Evolutionary conservation across 306 rosid genomes (phyloP).

Genomic region (Mimosa pudica): DNA sequence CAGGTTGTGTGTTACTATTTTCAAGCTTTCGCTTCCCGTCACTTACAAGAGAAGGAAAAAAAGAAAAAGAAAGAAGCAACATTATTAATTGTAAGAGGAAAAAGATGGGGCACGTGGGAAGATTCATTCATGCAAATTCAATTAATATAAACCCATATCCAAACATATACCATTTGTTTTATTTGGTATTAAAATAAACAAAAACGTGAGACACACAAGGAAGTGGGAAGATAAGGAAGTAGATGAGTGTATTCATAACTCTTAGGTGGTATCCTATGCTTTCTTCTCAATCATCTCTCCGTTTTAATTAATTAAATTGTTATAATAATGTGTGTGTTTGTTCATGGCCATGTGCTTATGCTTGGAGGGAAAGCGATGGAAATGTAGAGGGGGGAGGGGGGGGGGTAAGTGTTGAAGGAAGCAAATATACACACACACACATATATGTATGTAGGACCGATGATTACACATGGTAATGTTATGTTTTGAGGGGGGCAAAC

Average conservation of each 20-base stretch:
- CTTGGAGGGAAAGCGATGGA: not conserved
- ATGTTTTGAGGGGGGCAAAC: constrained; percentile 9
- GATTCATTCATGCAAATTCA: constrained; percentile 57
- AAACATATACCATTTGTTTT: not conserved
- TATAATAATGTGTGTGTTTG: not conserved
- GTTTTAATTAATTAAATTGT: not conserved
- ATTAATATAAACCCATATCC: constrained; percentile 58
- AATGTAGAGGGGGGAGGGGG: not conserved
- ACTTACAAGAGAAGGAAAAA: not conserved
- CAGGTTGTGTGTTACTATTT: no score
- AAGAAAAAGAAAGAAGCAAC: not conserved
- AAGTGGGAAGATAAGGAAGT: constrained; percentile 35
- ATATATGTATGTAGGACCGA: not conserved
- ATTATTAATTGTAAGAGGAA: not conserved
- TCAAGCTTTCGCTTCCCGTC: not conserved
- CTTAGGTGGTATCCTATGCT: constrained; percentile 75
- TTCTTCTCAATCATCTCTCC: not conserved
- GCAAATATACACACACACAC: not conserved
- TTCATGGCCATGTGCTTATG: not conserved
- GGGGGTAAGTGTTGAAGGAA: not conserved
- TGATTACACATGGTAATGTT: constrained; percentile 12
- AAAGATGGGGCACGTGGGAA: constrained; percentile 71
- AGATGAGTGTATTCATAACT: constrained; percentile 56
- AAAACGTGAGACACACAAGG: not conserved
- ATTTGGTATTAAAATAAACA: not conserved